These are phyloP conservation scores for Tetrapisispora taiwanensis DNA, from an alignment of 805 yeast genomes.

Conservation along the genomic window DNA sequence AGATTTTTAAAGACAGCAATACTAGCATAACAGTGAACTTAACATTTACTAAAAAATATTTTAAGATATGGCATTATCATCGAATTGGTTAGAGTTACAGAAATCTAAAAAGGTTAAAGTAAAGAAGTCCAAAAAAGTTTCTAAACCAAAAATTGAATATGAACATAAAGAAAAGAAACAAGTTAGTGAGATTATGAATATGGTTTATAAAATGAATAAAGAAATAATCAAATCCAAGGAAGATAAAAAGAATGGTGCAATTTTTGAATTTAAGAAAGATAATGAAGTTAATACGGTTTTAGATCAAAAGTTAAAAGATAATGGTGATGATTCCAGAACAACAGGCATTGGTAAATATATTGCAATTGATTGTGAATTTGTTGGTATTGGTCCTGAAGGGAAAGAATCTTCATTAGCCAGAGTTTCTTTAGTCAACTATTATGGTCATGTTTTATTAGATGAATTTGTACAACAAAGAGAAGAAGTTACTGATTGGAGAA, in stretches of 20 bases:
- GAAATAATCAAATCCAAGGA: slow-evolving; percentile 19
- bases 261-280: slow-evolving; percentile 13
- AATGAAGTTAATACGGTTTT: background rate
- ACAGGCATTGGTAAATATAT: slow-evolving; percentile 56
- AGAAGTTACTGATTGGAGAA: slow-evolving; percentile 80
- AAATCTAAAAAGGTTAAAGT: slow-evolving; percentile 9
- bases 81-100: slow-evolving; percentile 29
- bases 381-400: slow-evolving; percentile 77
- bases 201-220: slow-evolving; percentile 25
- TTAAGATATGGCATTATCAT: slow-evolving; percentile 27
- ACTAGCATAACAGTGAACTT: no score
- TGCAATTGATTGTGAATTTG: slow-evolving; percentile 91
- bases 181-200: slow-evolving; percentile 20
- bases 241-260: slow-evolving; percentile 17
- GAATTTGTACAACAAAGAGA: slow-evolving; percentile 66
- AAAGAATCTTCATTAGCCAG: slow-evolving; percentile 65
- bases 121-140: slow-evolving; percentile 6
- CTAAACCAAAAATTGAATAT: background rate
- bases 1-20: no score
- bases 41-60: no score
- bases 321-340: slow-evolving; percentile 3
- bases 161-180: slow-evolving; percentile 1
- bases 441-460: slow-evolving; percentile 65
- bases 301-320: slow-evolving; percentile 1
- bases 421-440: slow-evolving; percentile 77